Evolutionary conservation across 768 basidiomycete genomes (phyloP).

Genomic region (Pleurotus citrinopileatus): DNA sequence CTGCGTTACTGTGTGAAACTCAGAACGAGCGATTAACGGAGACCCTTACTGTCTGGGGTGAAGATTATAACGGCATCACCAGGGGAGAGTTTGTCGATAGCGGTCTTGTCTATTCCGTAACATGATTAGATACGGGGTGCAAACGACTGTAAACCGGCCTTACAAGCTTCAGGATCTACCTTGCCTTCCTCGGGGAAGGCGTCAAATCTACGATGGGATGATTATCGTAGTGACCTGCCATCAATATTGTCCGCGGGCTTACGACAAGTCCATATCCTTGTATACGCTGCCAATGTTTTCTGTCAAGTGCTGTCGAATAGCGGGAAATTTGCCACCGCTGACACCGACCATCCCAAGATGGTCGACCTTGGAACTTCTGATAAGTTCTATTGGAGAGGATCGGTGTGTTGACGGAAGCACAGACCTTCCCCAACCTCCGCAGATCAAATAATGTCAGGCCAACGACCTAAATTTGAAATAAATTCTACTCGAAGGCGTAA

Average conservation of each 20-base stretch:
- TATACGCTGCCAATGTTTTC: slow-evolving; percentile 83
- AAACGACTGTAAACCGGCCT: slow-evolving; percentile 24
- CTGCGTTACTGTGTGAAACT: slow-evolving; percentile 28
- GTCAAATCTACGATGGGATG: slow-evolving; percentile 53
- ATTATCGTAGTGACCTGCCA: not conserved
- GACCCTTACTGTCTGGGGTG: slow-evolving; percentile 78
- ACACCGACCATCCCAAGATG: slow-evolving; percentile 87
- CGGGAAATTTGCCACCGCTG: slow-evolving; percentile 85
- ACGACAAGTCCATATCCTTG: slow-evolving; percentile 85
- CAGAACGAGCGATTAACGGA: not conserved
- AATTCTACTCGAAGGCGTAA: slow-evolving; percentile 14
- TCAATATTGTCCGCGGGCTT: slow-evolving; percentile 23
- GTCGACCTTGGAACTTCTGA: slow-evolving; percentile 44
- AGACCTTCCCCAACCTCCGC: slow-evolving; percentile 75
- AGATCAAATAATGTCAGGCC: slow-evolving; percentile 89
- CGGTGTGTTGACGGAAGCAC: not conserved
- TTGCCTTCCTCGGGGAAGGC: slow-evolving; percentile 71
- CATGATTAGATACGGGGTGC: not conserved
- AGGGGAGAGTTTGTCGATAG: slow-evolving; percentile 72
- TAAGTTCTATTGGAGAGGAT: slow-evolving; percentile 15
- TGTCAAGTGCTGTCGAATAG: slow-evolving; percentile 74
- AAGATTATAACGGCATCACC: slow-evolving; percentile 93
- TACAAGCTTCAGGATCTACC: slow-evolving; percentile 80
- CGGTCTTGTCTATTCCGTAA: slow-evolving; percentile 64
- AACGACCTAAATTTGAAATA: slow-evolving; percentile 58